A percentile compares a stretch with the other conserved stretches of the same genome.
phyloP scores from a whole-genome alignment of 1,284 basidiomycete genomes.

The Amylostereum chailletii region DNA sequence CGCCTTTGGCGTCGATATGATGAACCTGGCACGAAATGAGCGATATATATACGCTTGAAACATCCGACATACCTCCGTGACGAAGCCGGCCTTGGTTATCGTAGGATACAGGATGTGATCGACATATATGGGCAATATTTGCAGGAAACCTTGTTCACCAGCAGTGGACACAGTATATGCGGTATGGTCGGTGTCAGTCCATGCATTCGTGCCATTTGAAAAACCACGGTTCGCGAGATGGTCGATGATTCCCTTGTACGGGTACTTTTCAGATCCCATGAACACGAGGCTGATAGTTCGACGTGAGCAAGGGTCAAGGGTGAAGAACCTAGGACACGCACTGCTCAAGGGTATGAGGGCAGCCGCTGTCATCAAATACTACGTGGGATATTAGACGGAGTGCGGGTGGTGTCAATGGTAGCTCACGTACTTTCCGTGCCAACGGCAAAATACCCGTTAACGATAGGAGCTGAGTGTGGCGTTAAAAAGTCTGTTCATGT shows the following conservation, averaged over 20 bases:
- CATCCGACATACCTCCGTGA: slow-evolving; percentile 68
- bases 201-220: slow-evolving; percentile 86
- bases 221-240: slow-evolving; percentile 96
- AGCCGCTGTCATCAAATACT: slow-evolving; percentile 91
- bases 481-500: slow-evolving; percentile 10
- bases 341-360: slow-evolving; percentile 94
- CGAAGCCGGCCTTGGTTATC: slow-evolving; percentile 83
- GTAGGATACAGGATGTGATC: slow-evolving; percentile 98
- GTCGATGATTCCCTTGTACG: slow-evolving; percentile 96
- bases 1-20: slow-evolving; percentile 85
- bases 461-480: slow-evolving; percentile 59
- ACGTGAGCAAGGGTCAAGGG: slow-evolving; percentile 1
- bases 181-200: slow-evolving; percentile 83
- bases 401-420: background rate
- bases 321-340: slow-evolving; percentile 25
- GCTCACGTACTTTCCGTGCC: slow-evolving; percentile 76
- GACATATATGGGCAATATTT: slow-evolving; percentile 90
- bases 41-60: slow-evolving; percentile 7
- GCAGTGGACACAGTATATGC: slow-evolving; percentile 98
- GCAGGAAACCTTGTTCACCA: slow-evolving; percentile 91
- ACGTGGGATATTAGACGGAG: background rate
- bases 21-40: slow-evolving; percentile 51
- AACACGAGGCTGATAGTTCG: slow-evolving; percentile 64
- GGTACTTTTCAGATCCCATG: slow-evolving; percentile 90
- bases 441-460: slow-evolving; percentile 91